Percentiles rank a stretch among this genome's conserved stretches.
phyloP scores from a whole-genome alignment of 2,329 filamentous ascomycete genomes.

The Apiospora malaysiana region DNA sequence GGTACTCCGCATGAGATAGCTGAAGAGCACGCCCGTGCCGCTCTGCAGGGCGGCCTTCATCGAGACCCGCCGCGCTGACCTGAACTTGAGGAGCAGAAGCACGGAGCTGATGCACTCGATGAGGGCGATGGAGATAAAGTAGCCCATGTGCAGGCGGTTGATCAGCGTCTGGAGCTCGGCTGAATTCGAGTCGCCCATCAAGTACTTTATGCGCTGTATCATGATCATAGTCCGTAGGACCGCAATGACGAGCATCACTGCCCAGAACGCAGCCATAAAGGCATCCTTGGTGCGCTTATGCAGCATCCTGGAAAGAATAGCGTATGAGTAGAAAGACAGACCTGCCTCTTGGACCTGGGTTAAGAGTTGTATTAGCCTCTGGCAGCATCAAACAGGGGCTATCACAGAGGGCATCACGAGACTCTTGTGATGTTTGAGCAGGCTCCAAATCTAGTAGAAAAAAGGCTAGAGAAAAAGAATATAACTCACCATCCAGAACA shows the following conservation, averaged over 20 bases:
- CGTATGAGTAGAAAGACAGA: conserved; percentile 55
- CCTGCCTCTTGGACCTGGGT: conserved; percentile 50
- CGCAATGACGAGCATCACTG: conserved; percentile 58
- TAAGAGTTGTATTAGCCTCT: neutral
- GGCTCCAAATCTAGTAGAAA: neutral
- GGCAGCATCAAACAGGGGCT: neutral
- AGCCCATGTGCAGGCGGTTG: conserved; percentile 48
- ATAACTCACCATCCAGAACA: conserved; percentile 46
- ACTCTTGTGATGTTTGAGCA: no score
- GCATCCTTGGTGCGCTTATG: conserved; percentile 47
- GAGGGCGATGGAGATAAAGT: conserved; percentile 48
- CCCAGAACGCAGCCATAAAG: conserved; percentile 61
- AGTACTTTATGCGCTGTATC: conserved; percentile 37
- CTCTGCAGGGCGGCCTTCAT: conserved; percentile 35
- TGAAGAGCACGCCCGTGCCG: conserved; percentile 40
- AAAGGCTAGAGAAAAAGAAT: neutral
- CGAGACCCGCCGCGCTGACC: conserved; percentile 39
- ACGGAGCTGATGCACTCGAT: conserved; percentile 47
- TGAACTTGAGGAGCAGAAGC: conserved; percentile 47
- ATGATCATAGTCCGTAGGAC: conserved; percentile 52
- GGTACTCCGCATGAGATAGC: conserved; percentile 47
- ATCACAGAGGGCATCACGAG: no score
- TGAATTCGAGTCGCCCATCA: conserved; percentile 32
- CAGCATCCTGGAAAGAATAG: conserved; percentile 58
- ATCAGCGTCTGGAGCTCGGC: conserved; percentile 38